Evolutionary conservation across 192 early-diverging fungal genomes (phyloP).

Genomic region (Phycomyces blakesleeanus): DNA sequence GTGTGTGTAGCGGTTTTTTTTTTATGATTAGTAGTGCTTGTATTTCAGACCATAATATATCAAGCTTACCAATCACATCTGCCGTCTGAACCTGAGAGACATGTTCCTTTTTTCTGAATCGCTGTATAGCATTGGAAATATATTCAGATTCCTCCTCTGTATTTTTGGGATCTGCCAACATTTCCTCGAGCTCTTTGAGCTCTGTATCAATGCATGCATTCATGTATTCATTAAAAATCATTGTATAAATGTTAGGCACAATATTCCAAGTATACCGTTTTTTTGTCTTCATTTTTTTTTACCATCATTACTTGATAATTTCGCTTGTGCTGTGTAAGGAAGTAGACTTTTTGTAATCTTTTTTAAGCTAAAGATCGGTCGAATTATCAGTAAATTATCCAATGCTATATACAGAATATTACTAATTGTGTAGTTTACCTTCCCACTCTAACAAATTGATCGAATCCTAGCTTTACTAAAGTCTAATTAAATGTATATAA

Average conservation of each 20-base stretch:
- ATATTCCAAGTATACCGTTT: constrained; percentile 20
- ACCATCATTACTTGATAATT: constrained; percentile 31
- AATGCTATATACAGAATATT: no score
- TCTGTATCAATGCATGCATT: constrained; percentile 41
- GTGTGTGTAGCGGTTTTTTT: no score
- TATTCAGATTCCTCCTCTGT: constrained; percentile 35
- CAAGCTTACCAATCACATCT: constrained; percentile 53
- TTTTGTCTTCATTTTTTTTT: constrained; percentile 7
- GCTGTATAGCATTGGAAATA: constrained; percentile 49
- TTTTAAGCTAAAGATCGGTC: constrained; percentile 61
- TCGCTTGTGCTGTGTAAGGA: constrained; percentile 54
- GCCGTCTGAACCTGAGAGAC: constrained; percentile 38
- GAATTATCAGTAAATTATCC: no score
- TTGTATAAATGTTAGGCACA: constrained; percentile 12
- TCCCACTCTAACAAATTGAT: constrained; percentile 66
- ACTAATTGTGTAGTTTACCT: no score
- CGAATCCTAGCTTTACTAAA: constrained; percentile 59
- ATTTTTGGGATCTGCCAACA: constrained; percentile 59
- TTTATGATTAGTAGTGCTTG: constrained; percentile 42
- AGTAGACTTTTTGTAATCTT: constrained; percentile 63
- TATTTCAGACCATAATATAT: constrained; percentile 12
- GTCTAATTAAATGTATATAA: constrained; percentile 22
- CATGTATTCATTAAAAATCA: no score
- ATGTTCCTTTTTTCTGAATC: constrained; percentile 56
- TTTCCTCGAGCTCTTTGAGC: constrained; percentile 71